These are phyloP conservation scores for Powellomyces hirtus DNA, from an alignment of 192 early-diverging fungal species.

Conservation along the genomic window DNA sequence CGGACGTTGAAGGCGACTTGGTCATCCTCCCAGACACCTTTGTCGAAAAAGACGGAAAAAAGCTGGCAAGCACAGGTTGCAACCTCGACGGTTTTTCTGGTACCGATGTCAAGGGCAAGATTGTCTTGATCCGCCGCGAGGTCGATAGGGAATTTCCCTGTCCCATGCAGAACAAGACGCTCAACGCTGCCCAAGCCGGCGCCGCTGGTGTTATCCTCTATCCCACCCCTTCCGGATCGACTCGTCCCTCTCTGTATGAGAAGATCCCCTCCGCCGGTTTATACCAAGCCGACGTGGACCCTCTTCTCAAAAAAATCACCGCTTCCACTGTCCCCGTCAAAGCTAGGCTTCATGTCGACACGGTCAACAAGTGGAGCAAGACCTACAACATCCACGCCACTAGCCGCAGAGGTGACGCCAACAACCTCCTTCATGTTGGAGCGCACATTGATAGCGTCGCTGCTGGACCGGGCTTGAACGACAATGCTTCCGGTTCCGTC, in stretches of 20 bases:
- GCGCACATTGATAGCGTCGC: slow-evolving; percentile 46
- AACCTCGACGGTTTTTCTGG: not conserved
- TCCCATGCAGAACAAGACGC: not conserved
- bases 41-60: not conserved
- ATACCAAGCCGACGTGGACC: slow-evolving; percentile 16
- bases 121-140: not conserved
- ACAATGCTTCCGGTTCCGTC: slow-evolving; percentile 52
- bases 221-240: no score
- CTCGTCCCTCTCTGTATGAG: not conserved
- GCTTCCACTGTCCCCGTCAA: not conserved
- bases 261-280: slow-evolving; percentile 11
- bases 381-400: slow-evolving; percentile 40
- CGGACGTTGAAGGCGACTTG: not conserved
- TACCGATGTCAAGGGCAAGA: slow-evolving; percentile 1
- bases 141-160: not conserved
- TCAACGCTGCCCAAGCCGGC: no score
- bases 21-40: slow-evolving; percentile 1
- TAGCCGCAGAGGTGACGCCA: slow-evolving; percentile 23
- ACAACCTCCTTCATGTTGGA: slow-evolving; percentile 37
- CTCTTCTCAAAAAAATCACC: slow-evolving; percentile 20
- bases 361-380: slow-evolving; percentile 5
- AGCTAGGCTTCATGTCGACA: slow-evolving; percentile 14
- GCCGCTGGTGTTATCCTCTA: no score
- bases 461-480: slow-evolving; percentile 48
- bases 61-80: not conserved